Evolutionary conservation across 371 early-diverging fungal species (phyloP).

Genomic region (Synchytrium microbalum): DNA sequence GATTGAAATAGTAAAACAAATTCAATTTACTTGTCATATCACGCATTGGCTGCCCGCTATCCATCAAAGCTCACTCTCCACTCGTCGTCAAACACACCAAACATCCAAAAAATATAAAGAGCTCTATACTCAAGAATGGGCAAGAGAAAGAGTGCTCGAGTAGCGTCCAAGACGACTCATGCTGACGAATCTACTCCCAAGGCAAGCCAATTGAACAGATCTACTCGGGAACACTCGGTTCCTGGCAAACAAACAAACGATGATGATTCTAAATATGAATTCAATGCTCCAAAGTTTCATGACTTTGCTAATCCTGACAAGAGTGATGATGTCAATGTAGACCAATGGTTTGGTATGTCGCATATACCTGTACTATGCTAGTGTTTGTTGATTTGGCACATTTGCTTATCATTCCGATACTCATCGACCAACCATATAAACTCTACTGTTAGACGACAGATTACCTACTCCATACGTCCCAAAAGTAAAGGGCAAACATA

Average conservation of each 20-base stretch:
- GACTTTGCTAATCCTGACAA: slow-evolving; percentile 23
- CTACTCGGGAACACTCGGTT: neutral
- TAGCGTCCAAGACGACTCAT: neutral
- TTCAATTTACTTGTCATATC: too few relatives aligned
- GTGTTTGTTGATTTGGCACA: too few relatives aligned
- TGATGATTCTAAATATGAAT: slow-evolving; percentile 20
- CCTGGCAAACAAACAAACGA: neutral
- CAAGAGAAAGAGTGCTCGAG: neutral
- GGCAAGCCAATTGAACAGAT: neutral
- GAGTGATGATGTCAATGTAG: slow-evolving; percentile 13
- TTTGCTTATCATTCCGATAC: neutral
- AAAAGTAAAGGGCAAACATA: neutral
- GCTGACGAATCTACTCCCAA: neutral
- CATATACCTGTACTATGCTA: too few relatives aligned
- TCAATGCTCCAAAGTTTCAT: slow-evolving; percentile 34
- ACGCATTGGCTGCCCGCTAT: too few relatives aligned
- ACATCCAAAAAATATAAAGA: too few relatives aligned
- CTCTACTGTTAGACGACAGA: slow-evolving; percentile 10
- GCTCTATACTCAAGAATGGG: too few relatives aligned
- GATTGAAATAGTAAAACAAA: too few relatives aligned
- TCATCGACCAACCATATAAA: neutral
- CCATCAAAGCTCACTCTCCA: too few relatives aligned
- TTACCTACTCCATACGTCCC: neutral
- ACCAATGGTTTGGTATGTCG: slow-evolving; percentile 34
- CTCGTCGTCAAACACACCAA: too few relatives aligned